Percentiles rank a stretch among this genome's conserved stretches.
Evolutionary conservation across 805 yeast species (phyloP).

Genomic region (Schwanniomyces polymorphus): DNA sequence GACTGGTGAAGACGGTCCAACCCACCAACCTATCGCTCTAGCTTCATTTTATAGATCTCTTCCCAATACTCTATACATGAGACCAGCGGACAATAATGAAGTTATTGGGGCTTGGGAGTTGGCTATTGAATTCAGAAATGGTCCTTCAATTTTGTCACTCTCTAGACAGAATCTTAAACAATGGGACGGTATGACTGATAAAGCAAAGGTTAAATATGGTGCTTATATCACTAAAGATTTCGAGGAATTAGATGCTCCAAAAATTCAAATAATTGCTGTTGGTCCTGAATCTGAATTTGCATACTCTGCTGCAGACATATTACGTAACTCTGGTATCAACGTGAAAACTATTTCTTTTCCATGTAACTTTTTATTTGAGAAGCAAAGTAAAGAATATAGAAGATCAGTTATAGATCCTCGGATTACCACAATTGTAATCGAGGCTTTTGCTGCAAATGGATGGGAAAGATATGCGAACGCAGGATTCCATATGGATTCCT

Average conservation of each 20-base stretch:
- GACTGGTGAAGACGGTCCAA: slow-evolving; percentile 91
- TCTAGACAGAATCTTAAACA: slow-evolving; percentile 91
- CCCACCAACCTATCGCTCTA: slow-evolving; percentile 90
- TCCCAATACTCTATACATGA: slow-evolving; percentile 83
- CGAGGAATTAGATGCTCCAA: slow-evolving; percentile 46
- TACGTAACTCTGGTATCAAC: slow-evolving; percentile 64
- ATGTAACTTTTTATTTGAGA: slow-evolving; percentile 86
- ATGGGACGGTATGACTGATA: slow-evolving; percentile 87
- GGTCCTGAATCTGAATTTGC: slow-evolving; percentile 92
- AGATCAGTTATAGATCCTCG: slow-evolving; percentile 92
- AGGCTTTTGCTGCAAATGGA: slow-evolving; percentile 86
- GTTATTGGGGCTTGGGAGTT: slow-evolving; percentile 77
- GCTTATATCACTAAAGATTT: slow-evolving; percentile 61
- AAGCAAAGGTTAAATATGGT: slow-evolving; percentile 94
- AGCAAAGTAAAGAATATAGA: slow-evolving; percentile 77
- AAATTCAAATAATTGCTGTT: slow-evolving; percentile 78
- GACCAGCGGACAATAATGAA: slow-evolving; percentile 94
- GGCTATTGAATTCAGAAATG: slow-evolving; percentile 58
- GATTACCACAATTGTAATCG: slow-evolving; percentile 88
- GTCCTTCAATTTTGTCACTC: slow-evolving; percentile 75
- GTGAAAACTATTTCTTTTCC: slow-evolving; percentile 90
- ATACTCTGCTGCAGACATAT: slow-evolving; percentile 76
- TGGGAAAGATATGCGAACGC: slow-evolving; percentile 96
- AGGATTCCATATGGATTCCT: slow-evolving; percentile 92
- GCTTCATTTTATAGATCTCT: slow-evolving; percentile 82